A percentile compares a stretch with the other conserved stretches of the same genome.
These are phyloP conservation scores for Effrenium voratum DNA, from an alignment of 73 alveolate species.

Conservation along the genomic window DNA sequence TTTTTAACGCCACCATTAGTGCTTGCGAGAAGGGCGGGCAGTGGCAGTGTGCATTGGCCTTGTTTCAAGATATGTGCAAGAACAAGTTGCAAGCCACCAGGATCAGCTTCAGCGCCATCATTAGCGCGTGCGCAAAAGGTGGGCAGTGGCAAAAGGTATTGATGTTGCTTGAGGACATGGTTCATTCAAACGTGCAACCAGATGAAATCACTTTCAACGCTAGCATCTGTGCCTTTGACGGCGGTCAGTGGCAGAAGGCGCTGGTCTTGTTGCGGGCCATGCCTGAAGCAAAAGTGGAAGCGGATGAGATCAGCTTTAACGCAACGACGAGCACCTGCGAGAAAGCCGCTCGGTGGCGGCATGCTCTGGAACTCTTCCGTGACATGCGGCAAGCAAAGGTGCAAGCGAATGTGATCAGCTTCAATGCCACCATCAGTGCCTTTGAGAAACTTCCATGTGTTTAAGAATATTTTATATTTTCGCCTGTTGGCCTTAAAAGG, in stretches of 20 bases:
- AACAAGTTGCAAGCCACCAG: not conserved
- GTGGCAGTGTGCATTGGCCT: conserved; percentile 6
- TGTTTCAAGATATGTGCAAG: not conserved
- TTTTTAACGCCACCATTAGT: conserved; percentile 13
- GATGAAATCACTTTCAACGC: not conserved
- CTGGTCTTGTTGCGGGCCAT: not conserved
- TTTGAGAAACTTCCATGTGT: too few relatives aligned
- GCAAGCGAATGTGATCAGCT: too few relatives aligned
- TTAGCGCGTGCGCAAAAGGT: not conserved
- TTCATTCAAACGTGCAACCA: not conserved
- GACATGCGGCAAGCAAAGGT: too few relatives aligned
- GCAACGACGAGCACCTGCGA: too few relatives aligned
- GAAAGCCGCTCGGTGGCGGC: too few relatives aligned
- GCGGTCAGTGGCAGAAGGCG: not conserved
- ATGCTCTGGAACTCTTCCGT: too few relatives aligned
- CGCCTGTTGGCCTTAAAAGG: too few relatives aligned
- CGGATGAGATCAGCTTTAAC: too few relatives aligned
- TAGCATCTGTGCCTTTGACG: not conserved
- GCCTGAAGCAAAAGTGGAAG: conserved; percentile 18
- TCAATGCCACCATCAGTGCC: too few relatives aligned
- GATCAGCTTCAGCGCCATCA: not conserved
- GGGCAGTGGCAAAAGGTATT: not conserved
- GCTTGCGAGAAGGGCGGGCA: conserved; percentile 41
- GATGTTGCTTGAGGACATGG: not conserved
- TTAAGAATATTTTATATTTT: too few relatives aligned